Percentiles rank a stretch among this genome's conserved stretches.
These are phyloP conservation scores for Entomophthora muscae DNA, from an alignment of 371 early-diverging fungal species.

Conservation along the genomic window DNA sequence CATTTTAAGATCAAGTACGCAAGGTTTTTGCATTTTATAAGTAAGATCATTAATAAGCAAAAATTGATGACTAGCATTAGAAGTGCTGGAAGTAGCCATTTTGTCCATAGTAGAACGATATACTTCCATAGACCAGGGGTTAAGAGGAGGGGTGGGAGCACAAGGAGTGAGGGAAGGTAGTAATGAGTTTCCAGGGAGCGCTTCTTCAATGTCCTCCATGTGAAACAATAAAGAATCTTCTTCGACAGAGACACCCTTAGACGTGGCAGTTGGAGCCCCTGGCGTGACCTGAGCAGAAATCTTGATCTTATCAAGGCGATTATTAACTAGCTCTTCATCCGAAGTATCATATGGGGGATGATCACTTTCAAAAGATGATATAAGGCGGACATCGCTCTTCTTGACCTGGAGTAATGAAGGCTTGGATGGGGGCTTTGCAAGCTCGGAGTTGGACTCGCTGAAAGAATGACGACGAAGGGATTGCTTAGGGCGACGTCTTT, in stretches of 20 bases:
- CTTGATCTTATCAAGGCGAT: too few relatives aligned
- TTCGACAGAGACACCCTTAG: slow-evolving; percentile 5
- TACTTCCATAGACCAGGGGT: slow-evolving; percentile 38
- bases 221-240: slow-evolving; percentile 15
- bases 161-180: not conserved
- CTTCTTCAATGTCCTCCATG: slow-evolving; percentile 17
- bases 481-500: not conserved
- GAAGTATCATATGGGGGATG: slow-evolving; percentile 2
- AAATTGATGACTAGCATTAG: slow-evolving; percentile 19
- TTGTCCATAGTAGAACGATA: slow-evolving; percentile 15
- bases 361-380: slow-evolving; percentile 1
- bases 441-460: slow-evolving; percentile 14
- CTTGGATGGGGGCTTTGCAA: slow-evolving; percentile 9
- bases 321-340: slow-evolving; percentile 3
- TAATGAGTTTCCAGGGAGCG: not conserved
- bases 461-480: slow-evolving; percentile 12
- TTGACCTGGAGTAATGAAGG: slow-evolving; percentile 14
- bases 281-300: not conserved
- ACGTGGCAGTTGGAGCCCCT: not conserved
- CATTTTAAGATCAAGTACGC: slow-evolving; percentile 94
- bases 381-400: slow-evolving; percentile 8
- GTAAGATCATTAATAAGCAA: slow-evolving; percentile 86
- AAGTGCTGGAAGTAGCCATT: slow-evolving; percentile 15
- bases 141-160: slow-evolving; percentile 10
- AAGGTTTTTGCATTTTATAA: slow-evolving; percentile 64